Conservation (phyloP, 2,329 filamentous ascomycete genomes). For the Pseudogymnoascus sp. region DNA sequence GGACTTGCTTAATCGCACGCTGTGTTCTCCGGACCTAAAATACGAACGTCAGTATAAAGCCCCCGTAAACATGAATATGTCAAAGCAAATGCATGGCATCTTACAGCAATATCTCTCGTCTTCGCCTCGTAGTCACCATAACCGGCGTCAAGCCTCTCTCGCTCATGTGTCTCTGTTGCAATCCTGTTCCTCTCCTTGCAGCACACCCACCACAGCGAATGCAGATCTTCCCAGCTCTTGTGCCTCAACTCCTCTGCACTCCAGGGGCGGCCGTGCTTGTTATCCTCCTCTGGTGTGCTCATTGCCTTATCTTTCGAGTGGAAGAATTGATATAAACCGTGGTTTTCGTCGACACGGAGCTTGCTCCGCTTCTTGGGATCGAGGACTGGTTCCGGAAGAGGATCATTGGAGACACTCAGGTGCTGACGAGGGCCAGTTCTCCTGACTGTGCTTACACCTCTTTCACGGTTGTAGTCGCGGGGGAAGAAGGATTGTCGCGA, state of each 20-base stretch:
- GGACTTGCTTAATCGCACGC: slow-evolving; percentile 71
- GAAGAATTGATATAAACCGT: slow-evolving; percentile 94
- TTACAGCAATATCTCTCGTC: slow-evolving; percentile 59
- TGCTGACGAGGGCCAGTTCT: slow-evolving; percentile 67
- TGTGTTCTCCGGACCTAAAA: slow-evolving; percentile 68
- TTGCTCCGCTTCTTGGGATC: slow-evolving; percentile 49
- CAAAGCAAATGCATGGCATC: slow-evolving; percentile 27
- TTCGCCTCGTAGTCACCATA: slow-evolving; percentile 66
- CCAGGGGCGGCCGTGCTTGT: slow-evolving; percentile 75
- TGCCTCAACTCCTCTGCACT: slow-evolving; percentile 73
- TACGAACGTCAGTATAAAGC: slow-evolving; percentile 14
- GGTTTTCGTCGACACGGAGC: slow-evolving; percentile 57
- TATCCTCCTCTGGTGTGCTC: slow-evolving; percentile 62
- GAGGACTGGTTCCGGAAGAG: slow-evolving; percentile 64
- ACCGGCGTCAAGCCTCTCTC: slow-evolving; percentile 57
- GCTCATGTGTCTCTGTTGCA: slow-evolving; percentile 67
- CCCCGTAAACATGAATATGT: slow-evolving; percentile 13
- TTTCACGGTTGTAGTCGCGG: slow-evolving; percentile 69
- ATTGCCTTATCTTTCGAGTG: slow-evolving; percentile 61
- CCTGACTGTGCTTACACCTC: slow-evolving; percentile 76
- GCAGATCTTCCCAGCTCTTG: slow-evolving; percentile 92
- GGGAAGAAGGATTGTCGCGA: slow-evolving; percentile 23
- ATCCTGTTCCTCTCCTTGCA: slow-evolving; percentile 85
- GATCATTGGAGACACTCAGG: slow-evolving; percentile 65
- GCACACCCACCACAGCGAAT: slow-evolving; percentile 91